Evolutionary conservation across 495 filamentous ascomycete genomes (phyloP), one percentile per base, ranked within the genome.

Genomic region (Penicillium canescens): DNA sequence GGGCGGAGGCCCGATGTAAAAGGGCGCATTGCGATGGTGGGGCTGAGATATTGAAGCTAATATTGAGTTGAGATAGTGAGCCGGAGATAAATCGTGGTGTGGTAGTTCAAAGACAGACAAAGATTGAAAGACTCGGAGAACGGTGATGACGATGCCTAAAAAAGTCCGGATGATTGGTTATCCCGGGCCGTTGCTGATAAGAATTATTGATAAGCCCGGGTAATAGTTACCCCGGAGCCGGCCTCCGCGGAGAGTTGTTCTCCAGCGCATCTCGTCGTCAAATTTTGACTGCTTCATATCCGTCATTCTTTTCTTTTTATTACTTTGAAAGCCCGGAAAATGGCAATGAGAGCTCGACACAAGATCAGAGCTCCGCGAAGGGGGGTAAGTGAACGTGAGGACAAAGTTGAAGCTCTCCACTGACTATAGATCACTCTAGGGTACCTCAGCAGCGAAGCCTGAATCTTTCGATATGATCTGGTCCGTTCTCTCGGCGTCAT

Each of bases 391-490:
- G 36, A n/a, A 42, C 24, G 36, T 11, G 34, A 16, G 43, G 23
- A 20, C 23, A 20, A 16, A 14, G 14, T 28, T n/a, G 18, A 38
- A 51, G 16, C 52, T 43, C 14, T 49, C 16, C 20, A 44, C 57
- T 70, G 51, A 70, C 54, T 26, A 37, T 36, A 23, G 18, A 36
- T 43, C n/a, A 31, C 31, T 24, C 24, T 55, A 88, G 86, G 82
- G 85, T 35, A 63, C 85, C 33, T 66, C 65, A 20, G 68, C 72
- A 41, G 78, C 65, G 31, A 79, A 84, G 52, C 72, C 74, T 12
- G 77, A 89, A 33, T 89, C 92, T 56, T 94, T 96, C 66, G 87
- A 94, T n/a, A 75, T 77, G 0, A 86, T 85, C 46, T 99, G 95
- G 95, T 72, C 75, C 0, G 79, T 83, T 10, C 80, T 99, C 2